phyloP scores from a whole-genome alignment of 441 rosid species.

The Breynia disticha region DNA sequence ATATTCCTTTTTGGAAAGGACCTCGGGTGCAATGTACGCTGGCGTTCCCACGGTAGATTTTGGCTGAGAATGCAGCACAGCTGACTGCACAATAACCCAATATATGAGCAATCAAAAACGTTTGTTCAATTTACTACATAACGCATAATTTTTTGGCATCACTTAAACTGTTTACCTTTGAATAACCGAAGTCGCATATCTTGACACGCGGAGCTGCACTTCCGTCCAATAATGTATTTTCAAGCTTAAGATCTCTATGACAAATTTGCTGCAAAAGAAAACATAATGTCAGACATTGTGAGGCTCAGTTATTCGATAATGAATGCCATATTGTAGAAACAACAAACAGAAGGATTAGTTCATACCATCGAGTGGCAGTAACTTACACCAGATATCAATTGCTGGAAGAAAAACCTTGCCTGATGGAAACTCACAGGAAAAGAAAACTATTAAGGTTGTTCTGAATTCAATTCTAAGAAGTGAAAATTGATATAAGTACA shows the following conservation, averaged over 20 bases:
- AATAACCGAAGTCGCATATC: conserved; percentile 85
- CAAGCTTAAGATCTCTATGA: conserved; percentile 86
- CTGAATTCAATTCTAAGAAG: no score
- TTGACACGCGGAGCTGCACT: conserved; percentile 66
- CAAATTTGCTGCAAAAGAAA: conserved; percentile 47
- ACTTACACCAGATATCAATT: conserved; percentile 72
- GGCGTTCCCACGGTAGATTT: conserved; percentile 71
- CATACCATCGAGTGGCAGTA: conserved; percentile 80
- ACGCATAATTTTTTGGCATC: neutral
- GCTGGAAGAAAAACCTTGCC: conserved; percentile 92
- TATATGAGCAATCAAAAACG: conserved; percentile 1
- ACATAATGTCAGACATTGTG: neutral
- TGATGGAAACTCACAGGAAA: conserved; percentile 20
- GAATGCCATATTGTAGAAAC: neutral
- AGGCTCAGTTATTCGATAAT: neutral
- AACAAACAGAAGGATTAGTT: neutral
- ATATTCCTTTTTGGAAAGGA: conserved; percentile 41
- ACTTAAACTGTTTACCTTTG: conserved; percentile 34
- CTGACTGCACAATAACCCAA: conserved; percentile 27
- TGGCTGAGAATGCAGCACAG: conserved; percentile 64
- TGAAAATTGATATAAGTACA: no score
- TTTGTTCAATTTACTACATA: conserved; percentile 1
- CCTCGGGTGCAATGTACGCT: conserved; percentile 58
- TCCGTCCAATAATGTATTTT: conserved; percentile 76
- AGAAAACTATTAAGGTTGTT: neutral